Base-by-base conservation (phyloP, 78 protist genomes). In the Tieghemostelium lacteum region DNA sequence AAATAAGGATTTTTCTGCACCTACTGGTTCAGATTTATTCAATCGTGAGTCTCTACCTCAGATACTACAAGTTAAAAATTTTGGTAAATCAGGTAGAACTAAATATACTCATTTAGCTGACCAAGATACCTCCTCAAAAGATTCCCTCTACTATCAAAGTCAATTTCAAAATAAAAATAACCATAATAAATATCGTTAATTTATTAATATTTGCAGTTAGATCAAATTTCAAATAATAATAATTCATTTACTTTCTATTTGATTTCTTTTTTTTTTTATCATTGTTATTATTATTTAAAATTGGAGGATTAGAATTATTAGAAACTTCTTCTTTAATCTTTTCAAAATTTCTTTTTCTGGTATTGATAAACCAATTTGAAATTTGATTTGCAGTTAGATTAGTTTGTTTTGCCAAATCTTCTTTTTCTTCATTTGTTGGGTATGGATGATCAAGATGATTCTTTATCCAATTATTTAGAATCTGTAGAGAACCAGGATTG, bases 301-400 rank as follows among this genome's bases (percentile, higher is more conserved):
- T n/a, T n/a, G n/a, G n/a, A n/a, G n/a, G n/a, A n/a, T n/a, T n/a
- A n/a, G n/a, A n/a, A n/a, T n/a, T n/a, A n/a, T n/a, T n/a, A n/a
- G n/a, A n/a, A 45, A 10, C 52, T 45, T 45, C 52, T 45, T 45
- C 10, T 45, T 10, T 45, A 45, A 45, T 45, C 10, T 45, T 45
- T 45, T 45, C 52, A 45, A 45, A 45, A 45, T 61, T 62, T 39
- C 92, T 80, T 34, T 85, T 86, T 19, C 92, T 63, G 0, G 98
- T 89, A 52, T 96, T 96, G 52, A 88, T 96, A 65, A 96, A 96
- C 98, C 98, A 96, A 52, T 94, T 85, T 28, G 76, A 87, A 16
- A 96, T 73, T 65, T 94, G 98, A 42, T 34, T 62, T 28, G 95
- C 33, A 12, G 96, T 36, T 7, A 95, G 73, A 42, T 74, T 86